Percentiles rank a stretch among this genome's conserved stretches.
phyloP scores from a whole-genome alignment of 768 basidiomycete species.

The Exidia glandulosa region DNA sequence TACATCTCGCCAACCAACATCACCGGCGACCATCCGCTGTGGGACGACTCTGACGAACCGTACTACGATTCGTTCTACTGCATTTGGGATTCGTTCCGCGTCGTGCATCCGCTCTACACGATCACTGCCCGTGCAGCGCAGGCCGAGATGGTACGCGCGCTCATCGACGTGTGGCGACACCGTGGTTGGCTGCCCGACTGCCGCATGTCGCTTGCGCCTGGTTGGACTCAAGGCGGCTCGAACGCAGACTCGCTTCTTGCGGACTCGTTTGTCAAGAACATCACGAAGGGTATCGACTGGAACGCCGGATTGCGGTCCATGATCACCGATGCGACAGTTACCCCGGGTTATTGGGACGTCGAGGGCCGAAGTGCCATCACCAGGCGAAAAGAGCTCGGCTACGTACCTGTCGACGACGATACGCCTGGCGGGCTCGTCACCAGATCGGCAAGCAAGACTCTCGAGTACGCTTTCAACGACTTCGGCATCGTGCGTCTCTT shows the following conservation, averaged over 20 bases:
- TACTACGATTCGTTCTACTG: constrained; percentile 17
- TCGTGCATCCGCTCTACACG: constrained; percentile 10
- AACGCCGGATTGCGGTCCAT: constrained; percentile 13
- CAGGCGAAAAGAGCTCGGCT: background rate
- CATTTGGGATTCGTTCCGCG: constrained; percentile 12
- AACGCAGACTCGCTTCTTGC: constrained; percentile 18
- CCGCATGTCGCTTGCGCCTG: constrained; percentile 17
- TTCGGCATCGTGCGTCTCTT: constrained; percentile 5
- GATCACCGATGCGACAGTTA: constrained; percentile 21
- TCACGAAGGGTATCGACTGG: constrained; percentile 18
- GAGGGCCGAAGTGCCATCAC: constrained; percentile 1
- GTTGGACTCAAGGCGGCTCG: constrained; percentile 17
- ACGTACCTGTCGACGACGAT: constrained; percentile 2
- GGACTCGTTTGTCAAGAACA: constrained; percentile 17
- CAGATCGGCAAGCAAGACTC: background rate
- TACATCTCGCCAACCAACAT: constrained; percentile 40
- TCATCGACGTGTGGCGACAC: constrained; percentile 17
- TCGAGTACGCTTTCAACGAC: constrained; percentile 12
- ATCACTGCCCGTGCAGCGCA: constrained; percentile 6
- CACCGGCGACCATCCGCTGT: constrained; percentile 18
- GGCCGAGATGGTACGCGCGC: constrained; percentile 15
- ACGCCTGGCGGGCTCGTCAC: background rate
- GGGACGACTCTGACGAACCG: constrained; percentile 15
- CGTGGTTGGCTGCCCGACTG: constrained; percentile 17
- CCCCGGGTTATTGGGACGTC: background rate